phyloP scores from a whole-genome alignment of 2,329 filamentous ascomycete species.

The Triangularia setosa region DNA sequence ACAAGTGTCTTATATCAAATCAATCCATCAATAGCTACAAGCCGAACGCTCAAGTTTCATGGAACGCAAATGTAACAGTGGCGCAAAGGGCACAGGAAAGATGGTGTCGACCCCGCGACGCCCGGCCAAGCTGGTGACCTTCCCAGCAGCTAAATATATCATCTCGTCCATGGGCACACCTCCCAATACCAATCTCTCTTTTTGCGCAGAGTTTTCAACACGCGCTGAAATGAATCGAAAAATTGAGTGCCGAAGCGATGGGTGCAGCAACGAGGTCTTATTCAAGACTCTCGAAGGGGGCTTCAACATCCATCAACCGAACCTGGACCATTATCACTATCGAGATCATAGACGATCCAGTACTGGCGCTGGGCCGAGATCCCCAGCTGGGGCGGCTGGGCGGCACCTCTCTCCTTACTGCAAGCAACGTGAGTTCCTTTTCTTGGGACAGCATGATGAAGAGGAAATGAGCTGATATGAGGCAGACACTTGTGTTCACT shows the following conservation, averaged over 20 bases:
- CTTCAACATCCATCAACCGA: constrained; percentile 13
- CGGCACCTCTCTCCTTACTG: constrained; percentile 20
- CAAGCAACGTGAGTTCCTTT: constrained; percentile 18
- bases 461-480: background rate
- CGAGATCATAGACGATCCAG: background rate
- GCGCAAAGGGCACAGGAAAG: background rate
- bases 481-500: constrained; percentile 23
- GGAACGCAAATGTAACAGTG: constrained; percentile 10
- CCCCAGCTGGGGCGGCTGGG: background rate
- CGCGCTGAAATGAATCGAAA: constrained; percentile 20
- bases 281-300: constrained; percentile 20
- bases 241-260: constrained; percentile 21
- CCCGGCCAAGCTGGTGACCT: constrained; percentile 8
- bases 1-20: background rate
- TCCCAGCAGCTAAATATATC: background rate
- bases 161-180: background rate
- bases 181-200: background rate
- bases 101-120: constrained; percentile 8
- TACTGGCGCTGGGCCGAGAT: background rate
- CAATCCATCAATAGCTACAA: background rate
- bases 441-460: background rate
- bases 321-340: constrained; percentile 12
- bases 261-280: constrained; percentile 21
- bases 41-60: background rate
- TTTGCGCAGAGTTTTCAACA: background rate